These are phyloP conservation scores for Fragaria nilgerrensis DNA, from an alignment of 306 rosid genomes.

Conservation along the genomic window DNA sequence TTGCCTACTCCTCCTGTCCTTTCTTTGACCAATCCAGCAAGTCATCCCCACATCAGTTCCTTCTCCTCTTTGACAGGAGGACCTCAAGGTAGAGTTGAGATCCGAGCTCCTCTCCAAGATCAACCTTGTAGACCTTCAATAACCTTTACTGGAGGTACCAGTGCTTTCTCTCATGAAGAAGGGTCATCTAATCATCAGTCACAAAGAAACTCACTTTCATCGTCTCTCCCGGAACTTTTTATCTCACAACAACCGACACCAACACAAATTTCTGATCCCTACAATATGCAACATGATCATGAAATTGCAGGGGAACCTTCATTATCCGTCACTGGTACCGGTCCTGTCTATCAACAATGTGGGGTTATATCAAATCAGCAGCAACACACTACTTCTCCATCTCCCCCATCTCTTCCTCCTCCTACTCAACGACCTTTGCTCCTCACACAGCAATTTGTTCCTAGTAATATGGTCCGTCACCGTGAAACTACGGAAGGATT, in stretches of 20 bases:
- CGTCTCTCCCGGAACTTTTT: neutral
- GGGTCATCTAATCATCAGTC: neutral
- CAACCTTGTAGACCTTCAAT: constrained; percentile 52
- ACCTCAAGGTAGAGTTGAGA: constrained; percentile 37
- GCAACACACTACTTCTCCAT: constrained; percentile 22
- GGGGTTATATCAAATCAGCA: constrained; percentile 37
- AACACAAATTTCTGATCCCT: neutral
- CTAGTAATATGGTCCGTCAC: constrained; percentile 15
- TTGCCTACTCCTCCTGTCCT: constrained; percentile 20
- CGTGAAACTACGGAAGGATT: constrained; percentile 24
- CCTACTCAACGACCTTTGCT: constrained; percentile 22
- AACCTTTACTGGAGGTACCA: neutral
- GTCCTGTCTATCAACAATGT: constrained; percentile 20
- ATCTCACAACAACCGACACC: neutral
- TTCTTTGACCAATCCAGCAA: constrained; percentile 27
- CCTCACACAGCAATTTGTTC: constrained; percentile 25
- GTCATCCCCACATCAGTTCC: constrained; percentile 37
- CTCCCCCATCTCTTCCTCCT: constrained; percentile 21
- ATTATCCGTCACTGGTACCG: neutral
- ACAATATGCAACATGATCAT: neutral
- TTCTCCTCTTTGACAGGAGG: constrained; percentile 33
- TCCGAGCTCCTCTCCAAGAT: constrained; percentile 69
- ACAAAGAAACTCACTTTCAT: neutral
- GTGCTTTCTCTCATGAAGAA: neutral
- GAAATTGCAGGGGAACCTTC: neutral